phyloP scores from a whole-genome alignment of 2,329 filamentous ascomycete species.

The Penicillium sp. region DNA sequence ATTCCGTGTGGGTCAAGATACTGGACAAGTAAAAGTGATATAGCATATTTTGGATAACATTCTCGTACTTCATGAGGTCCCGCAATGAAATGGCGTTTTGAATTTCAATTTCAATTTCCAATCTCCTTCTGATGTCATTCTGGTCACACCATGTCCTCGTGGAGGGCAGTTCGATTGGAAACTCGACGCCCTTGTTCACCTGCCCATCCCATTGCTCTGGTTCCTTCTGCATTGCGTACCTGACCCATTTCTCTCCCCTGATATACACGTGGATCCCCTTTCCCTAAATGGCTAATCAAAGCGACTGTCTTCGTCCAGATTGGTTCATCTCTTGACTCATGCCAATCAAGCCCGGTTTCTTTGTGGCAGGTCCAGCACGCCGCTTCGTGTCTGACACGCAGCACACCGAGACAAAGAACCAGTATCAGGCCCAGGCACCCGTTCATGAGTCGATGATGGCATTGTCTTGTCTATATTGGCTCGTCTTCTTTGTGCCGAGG shows the following conservation, averaged over 20 bases:
- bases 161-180: conserved; percentile 16
- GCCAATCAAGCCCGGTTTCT: conserved; percentile 6
- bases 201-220: conserved; percentile 3
- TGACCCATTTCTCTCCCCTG: conserved; percentile 4
- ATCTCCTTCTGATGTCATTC: neutral
- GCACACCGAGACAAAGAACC: conserved; percentile 5
- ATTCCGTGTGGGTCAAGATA: neutral
- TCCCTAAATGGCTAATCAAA: neutral
- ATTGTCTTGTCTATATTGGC: too few species aligned
- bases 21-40: neutral
- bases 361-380: conserved; percentile 3
- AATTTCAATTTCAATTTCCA: neutral
- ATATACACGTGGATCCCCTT: conserved; percentile 11
- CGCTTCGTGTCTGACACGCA: conserved; percentile 10
- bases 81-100: conserved; percentile 8
- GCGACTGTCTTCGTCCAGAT: too few species aligned
- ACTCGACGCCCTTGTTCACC: conserved; percentile 10
- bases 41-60: conserved; percentile 2
- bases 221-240: conserved; percentile 6
- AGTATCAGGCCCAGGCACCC: neutral
- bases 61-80: conserved; percentile 2
- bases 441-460: neutral
- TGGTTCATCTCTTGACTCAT: conserved; percentile 10
- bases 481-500: too few species aligned
- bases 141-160: conserved; percentile 8